These are phyloP conservation scores for Phoma herbarum DNA, from an alignment of 2,329 filamentous ascomycete species.

Conservation along the genomic window DNA sequence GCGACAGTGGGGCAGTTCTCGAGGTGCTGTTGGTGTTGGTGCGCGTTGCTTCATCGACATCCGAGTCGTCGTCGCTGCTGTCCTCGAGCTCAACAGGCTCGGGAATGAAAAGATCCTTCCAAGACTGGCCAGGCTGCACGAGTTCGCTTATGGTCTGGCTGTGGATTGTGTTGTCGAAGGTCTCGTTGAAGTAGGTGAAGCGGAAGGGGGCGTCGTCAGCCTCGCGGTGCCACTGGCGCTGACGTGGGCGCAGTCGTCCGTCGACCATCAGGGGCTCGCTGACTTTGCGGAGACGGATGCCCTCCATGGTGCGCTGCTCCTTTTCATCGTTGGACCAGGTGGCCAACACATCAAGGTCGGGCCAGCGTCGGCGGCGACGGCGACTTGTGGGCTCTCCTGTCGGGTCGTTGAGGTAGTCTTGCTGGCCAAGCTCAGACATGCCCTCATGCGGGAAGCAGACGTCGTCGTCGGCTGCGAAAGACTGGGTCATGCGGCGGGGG, in stretches of 20 bases:
- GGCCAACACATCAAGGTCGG: constrained; percentile 82
- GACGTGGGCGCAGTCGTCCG: constrained; percentile 81
- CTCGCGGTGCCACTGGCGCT: constrained; percentile 81
- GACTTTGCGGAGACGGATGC: constrained; percentile 86
- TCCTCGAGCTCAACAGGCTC: constrained; percentile 75
- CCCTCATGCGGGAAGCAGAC: constrained; percentile 88
- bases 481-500: constrained; percentile 55
- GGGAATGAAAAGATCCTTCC: constrained; percentile 88
- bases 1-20: constrained; percentile 37
- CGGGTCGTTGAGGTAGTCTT: constrained; percentile 67
- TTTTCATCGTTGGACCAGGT: constrained; percentile 93
- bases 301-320: constrained; percentile 79
- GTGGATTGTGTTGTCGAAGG: constrained; percentile 94
- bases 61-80: constrained; percentile 71
- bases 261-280: constrained; percentile 93
- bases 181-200: constrained; percentile 99
- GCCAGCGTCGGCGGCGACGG: constrained; percentile 73
- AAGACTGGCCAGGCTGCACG: constrained; percentile 82
- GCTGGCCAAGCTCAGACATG: constrained; percentile 82
- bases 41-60: constrained; percentile 56
- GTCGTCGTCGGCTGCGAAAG: constrained; percentile 75
- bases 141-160: constrained; percentile 94
- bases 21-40: constrained; percentile 39
- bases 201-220: constrained; percentile 92
- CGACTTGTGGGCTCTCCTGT: constrained; percentile 55